Percentiles rank a stretch among this genome's conserved stretches.
These are phyloP conservation scores for Eurotiales sp. DNA, from an alignment of 2,329 filamentous ascomycete species.

Conservation along the genomic window DNA sequence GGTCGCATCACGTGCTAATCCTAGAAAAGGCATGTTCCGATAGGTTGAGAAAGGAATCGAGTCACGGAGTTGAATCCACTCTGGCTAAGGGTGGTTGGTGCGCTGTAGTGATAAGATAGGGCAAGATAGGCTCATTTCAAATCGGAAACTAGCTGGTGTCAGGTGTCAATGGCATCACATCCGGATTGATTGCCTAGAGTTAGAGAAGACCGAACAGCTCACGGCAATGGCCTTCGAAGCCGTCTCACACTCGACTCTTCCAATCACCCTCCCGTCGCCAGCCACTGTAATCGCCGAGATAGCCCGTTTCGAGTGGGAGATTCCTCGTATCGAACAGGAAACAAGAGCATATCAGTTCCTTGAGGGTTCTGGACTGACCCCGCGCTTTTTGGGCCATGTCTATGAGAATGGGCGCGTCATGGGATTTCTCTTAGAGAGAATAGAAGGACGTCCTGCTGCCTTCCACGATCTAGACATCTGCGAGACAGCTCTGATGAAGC, in stretches of 20 bases:
- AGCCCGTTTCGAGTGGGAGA: conserved; percentile 32
- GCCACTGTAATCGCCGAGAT: conserved; percentile 29
- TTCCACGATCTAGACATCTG: conserved; percentile 14
- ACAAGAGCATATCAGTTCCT: conserved; percentile 25
- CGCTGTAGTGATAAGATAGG: too few species aligned
- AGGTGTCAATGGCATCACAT: conserved; percentile 24
- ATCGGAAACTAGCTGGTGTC: conserved; percentile 22
- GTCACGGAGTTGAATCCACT: too few species aligned
- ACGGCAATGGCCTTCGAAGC: conserved; percentile 25
- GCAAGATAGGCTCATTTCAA: too few species aligned
- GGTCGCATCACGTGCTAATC: too few species aligned
- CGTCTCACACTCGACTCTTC: conserved; percentile 18
- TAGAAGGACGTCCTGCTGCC: conserved; percentile 28
- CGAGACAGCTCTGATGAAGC: conserved; percentile 22
- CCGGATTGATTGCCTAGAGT: conserved; percentile 23
- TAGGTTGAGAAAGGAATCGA: too few species aligned
- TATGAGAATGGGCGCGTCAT: conserved; percentile 24
- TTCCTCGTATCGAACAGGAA: conserved; percentile 31
- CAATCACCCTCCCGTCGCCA: conserved; percentile 14
- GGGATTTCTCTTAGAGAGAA: conserved; percentile 33
- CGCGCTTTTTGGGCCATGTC: conserved; percentile 32
- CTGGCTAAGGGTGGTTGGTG: too few species aligned
- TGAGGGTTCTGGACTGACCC: conserved; percentile 28
- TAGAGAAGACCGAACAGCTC: conserved; percentile 25
- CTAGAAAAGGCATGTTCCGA: too few species aligned